Evolutionary conservation across 192 early-diverging fungal species (phyloP), one percentile per base, ranked within the genome.

Genomic region (Umbelopsis sp.): DNA sequence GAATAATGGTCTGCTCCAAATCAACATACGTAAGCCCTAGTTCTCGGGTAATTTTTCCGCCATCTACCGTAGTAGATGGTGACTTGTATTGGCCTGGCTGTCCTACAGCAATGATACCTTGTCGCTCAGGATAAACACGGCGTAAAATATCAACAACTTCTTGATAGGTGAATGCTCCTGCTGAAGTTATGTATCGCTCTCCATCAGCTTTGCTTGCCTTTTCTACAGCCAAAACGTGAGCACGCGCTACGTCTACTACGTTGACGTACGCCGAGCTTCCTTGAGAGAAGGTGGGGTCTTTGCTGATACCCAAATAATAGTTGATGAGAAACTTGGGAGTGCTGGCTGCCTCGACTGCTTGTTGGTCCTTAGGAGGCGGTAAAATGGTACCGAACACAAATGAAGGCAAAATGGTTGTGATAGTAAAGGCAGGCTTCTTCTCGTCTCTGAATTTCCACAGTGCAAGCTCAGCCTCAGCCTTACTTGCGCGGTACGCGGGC

Each of bases 361-460:
- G 10, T 3, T 15, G 16, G 2, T 25, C 35, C 16, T 22, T 35
- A 12, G 55, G 55, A 11, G 55, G 55, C 0, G 55, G 55, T 6
- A 61, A 12, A 25, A 61, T 61, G 5, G 55, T 3, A n/a, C 55
- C 55, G 5, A 61, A 61, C 3, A 61, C 55, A 37, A 35, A 61
- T 8, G 50, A 58, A 46, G 69, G 52, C 30, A 53, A 27, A 50
- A 71, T 71, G 52, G 69, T 71, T 12, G 69, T 46, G 1, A 71
- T 22, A 18, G 52, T 61, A 30, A 71, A 71, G 8, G 50, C 20
- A 4, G 69, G 69, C 18, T 71, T 58, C 15, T 61, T 35, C 41
- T 53, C 69, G 10, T 53, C 41, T 21, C 20, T 71, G 69, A 71
- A 71, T 25, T 61, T 22, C 69, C 69, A 71, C 13, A 71, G 2